A percentile compares a stretch with the other conserved stretches of the same genome.
Conservation (phyloP, 2,329 filamentous ascomycete genomes). For the Juglanconis juglandina region DNA sequence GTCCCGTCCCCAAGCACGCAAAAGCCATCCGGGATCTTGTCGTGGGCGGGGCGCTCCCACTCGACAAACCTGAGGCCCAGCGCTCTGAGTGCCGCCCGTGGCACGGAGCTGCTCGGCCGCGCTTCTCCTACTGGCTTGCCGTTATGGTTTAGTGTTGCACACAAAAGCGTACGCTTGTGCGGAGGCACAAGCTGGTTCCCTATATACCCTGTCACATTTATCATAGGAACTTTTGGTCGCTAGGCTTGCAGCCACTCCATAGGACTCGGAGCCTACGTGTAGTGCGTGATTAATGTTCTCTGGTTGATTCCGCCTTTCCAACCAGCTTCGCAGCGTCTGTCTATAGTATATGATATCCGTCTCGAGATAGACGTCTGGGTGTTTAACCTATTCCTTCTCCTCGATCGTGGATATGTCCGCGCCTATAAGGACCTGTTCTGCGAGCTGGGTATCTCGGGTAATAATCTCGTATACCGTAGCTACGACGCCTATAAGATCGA, state of each 20-base stretch:
- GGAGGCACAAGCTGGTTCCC: no score
- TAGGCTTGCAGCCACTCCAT: background rate
- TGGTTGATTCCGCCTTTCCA: conserved; percentile 29
- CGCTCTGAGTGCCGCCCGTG: background rate
- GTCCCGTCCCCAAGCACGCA: background rate
- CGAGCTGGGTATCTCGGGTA: conserved; percentile 26
- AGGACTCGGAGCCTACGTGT: background rate
- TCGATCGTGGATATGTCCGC: conserved; percentile 13
- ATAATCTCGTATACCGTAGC: conserved; percentile 34
- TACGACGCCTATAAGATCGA: conserved; percentile 34
- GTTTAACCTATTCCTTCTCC: conserved; percentile 2
- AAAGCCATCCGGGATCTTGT: conserved; percentile 2
- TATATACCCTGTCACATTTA: no score
- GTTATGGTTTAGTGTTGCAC: background rate
- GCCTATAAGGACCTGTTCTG: conserved; percentile 24
- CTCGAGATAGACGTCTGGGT: background rate
- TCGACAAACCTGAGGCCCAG: background rate
- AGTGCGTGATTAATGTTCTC: conserved; percentile 5
- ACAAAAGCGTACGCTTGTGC: no score
- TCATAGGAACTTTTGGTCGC: background rate
- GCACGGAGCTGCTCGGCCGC: background rate
- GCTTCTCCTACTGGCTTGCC: background rate
- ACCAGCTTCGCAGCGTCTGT: conserved; percentile 24
- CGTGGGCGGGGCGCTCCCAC: conserved; percentile 5
- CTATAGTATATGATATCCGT: background rate